phyloP scores from a whole-genome alignment of 2,329 filamentous ascomycete species.

The Cercospora sojina region DNA sequence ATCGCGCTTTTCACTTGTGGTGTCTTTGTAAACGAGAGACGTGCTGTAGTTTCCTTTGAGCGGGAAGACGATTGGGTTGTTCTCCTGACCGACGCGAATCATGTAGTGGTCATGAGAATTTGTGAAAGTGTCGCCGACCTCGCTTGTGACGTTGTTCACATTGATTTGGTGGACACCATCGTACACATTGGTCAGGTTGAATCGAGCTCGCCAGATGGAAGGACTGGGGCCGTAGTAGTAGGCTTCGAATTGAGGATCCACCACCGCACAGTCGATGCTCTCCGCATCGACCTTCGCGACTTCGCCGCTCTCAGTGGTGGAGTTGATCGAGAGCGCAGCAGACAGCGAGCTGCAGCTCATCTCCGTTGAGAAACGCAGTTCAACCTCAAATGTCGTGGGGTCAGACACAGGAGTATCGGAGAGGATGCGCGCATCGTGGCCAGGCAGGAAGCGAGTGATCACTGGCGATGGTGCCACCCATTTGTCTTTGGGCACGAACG shows the following conservation, averaged over 20 bases:
- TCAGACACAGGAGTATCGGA: conserved; percentile 46
- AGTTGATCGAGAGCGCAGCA: conserved; percentile 52
- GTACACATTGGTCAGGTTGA: conserved; percentile 55
- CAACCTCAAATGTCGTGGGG: conserved; percentile 47
- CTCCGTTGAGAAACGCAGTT: conserved; percentile 58
- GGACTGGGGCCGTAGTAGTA: conserved; percentile 54
- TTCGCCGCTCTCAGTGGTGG: conserved; percentile 51
- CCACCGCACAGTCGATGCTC: conserved; percentile 48
- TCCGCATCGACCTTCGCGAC: conserved; percentile 46
- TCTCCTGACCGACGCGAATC: conserved; percentile 56
- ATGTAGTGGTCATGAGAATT: conserved; percentile 60
- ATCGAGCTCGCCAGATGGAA: conserved; percentile 55
- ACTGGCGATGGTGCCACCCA: conserved; percentile 56
- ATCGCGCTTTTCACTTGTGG: conserved; percentile 27
- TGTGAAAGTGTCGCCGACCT: conserved; percentile 46
- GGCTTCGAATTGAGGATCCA: conserved; percentile 41
- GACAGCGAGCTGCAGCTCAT: conserved; percentile 62
- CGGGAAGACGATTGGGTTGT: conserved; percentile 62
- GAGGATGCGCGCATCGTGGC: conserved; percentile 58
- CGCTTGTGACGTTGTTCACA: conserved; percentile 54
- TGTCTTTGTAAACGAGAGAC: conserved; percentile 49
- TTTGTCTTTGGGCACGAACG: conserved; percentile 55
- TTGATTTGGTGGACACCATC: conserved; percentile 62
- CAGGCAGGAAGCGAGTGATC: conserved; percentile 60
- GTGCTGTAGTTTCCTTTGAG: conserved; percentile 58